Evolutionary conservation across 768 basidiomycete species (phyloP), one percentile per base, ranked within the genome.

Genomic region (Amanita polypyramis): DNA sequence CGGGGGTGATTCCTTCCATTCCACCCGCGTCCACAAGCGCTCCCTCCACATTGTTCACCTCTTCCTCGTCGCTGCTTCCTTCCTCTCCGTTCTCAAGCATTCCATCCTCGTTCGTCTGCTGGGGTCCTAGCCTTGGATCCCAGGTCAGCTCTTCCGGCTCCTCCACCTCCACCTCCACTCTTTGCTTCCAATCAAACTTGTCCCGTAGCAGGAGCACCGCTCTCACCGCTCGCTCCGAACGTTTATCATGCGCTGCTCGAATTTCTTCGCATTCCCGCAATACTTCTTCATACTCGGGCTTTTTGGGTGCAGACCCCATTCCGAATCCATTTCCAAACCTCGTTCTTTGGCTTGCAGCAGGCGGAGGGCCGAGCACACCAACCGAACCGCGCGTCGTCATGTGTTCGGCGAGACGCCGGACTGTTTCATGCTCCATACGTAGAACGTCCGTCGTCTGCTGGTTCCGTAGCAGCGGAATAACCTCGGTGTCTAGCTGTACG

Each of bases 361-460:
- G 62, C 7, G 55, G 68, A 36, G 67, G 65, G 12, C 65, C 70
- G 14, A 80, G 64, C 3, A 79, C 70, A 6, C 70, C 74, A 20
- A 73, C 60, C 9, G 75, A 74, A 0, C 80, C 79, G 17, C 75
- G 72, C 6, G 80, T 79, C 49, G 56, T 60, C 77, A 86, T 82
- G 50, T 80, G 77, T 44, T 80, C 78, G 1, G 80, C 70, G 37
- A 90, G 70, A 17, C 82, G 70, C 32, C 80, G 74, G 2, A 90
- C 87, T 10, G 79, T 79, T 9, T 79, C 81, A 51, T 75, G 82
- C 60, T 91, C 89, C 57, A 74, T 67, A 41, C 71, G 70, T 35
- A 89, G 65, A 7, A 92, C 85, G 51, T 87, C 83, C 0, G 76
- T 77, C 2, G 85, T 89, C 62, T 88, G 88, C 55, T 82, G 81